phyloP scores from a whole-genome alignment of 2,329 filamentous ascomycete species.

The Aspergillus caelatus region DNA sequence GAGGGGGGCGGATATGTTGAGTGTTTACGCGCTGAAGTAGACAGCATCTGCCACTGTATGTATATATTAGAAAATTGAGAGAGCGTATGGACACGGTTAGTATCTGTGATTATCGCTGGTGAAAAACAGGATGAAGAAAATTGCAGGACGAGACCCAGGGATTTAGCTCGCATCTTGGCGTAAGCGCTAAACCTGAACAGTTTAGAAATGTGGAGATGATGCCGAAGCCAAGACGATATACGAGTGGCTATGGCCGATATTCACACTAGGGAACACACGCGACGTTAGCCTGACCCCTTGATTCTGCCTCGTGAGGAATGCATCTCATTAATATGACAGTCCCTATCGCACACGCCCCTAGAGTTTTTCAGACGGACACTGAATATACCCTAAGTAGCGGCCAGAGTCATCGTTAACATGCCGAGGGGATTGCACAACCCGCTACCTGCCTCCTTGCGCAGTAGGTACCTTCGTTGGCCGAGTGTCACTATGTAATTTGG shows the following conservation, averaged over 20 bases:
- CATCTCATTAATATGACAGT: neutral
- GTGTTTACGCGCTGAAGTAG: conserved; percentile 27
- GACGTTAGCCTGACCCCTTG: neutral
- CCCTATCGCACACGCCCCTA: neutral
- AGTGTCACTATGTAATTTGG: conserved; percentile 14
- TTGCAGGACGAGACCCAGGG: neutral
- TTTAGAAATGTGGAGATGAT: neutral
- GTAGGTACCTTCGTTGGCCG: conserved; percentile 30
- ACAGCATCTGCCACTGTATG: neutral
- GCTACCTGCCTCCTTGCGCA: conserved; percentile 49
- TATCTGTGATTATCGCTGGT: neutral
- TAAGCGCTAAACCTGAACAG: neutral
- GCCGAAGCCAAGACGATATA: neutral
- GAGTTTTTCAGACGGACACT: neutral
- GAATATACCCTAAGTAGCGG: neutral
- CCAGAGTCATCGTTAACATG: conserved; percentile 5
- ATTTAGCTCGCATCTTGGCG: neutral
- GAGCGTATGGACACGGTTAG: neutral
- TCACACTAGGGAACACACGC: too few species aligned
- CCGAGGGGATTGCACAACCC: conserved; percentile 41
- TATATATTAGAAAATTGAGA: neutral
- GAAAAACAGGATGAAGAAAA: neutral
- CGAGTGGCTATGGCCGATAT: neutral
- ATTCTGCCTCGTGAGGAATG: neutral
- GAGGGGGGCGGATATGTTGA: conserved; percentile 39